These are phyloP conservation scores for Tulasnella sp. DNA, from an alignment of 768 basidiomycete genomes.

Conservation along the genomic window DNA sequence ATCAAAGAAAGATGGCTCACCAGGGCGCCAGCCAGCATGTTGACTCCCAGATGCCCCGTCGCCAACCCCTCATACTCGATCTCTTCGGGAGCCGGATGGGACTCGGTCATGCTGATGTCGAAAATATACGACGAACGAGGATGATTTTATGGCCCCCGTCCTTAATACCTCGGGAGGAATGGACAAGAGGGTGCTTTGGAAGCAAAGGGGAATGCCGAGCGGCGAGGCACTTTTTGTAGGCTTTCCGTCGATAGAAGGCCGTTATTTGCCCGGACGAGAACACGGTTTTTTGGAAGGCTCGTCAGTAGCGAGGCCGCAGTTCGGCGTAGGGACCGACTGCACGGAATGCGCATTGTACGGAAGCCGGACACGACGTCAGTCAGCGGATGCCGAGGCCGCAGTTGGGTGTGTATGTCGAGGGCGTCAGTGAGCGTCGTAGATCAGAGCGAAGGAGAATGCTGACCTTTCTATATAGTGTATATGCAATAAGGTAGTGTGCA, in stretches of 20 bases:
- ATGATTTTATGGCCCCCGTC: background rate
- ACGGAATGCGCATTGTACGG: too few species aligned
- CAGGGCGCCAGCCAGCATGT: constrained; percentile 94
- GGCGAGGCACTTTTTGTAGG: constrained; percentile 11
- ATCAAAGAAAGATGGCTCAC: constrained; percentile 38
- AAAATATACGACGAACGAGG: constrained; percentile 14
- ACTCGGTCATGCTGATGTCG: constrained; percentile 26
- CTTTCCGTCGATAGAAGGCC: too few species aligned
- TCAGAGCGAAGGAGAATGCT: too few species aligned
- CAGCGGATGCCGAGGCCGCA: too few species aligned
- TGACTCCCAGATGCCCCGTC: constrained; percentile 69
- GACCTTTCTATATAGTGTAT: too few species aligned
- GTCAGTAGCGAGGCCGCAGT: too few species aligned
- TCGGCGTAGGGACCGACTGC: too few species aligned
- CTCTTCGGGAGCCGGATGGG: constrained; percentile 34
- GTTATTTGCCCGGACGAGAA: background rate
- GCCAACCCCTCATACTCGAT: constrained; percentile 55
- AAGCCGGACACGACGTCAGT: too few species aligned
- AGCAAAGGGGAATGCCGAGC: constrained; percentile 24
- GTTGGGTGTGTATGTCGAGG: too few species aligned
- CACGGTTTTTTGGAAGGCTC: background rate
- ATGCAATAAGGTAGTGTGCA: too few species aligned
- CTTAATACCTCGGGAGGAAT: background rate
- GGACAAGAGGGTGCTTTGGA: constrained; percentile 21
- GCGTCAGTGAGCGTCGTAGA: too few species aligned